These are phyloP conservation scores for Melampsora abietis-canadensis DNA, from an alignment of 1,284 basidiomycete species.

Conservation along the genomic window DNA sequence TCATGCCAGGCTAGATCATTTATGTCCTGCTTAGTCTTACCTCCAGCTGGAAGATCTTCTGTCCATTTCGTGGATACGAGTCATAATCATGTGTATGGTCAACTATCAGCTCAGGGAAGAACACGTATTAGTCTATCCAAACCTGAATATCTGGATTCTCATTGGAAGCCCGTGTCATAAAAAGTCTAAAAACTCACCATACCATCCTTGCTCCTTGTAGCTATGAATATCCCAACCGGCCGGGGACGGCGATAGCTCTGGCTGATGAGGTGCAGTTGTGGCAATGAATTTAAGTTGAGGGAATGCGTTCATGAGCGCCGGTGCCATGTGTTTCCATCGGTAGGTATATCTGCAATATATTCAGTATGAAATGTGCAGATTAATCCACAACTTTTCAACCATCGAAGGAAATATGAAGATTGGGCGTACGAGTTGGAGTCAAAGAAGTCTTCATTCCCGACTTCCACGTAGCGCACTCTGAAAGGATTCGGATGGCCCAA, in stretches of 20 bases:
- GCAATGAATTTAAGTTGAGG: neutral
- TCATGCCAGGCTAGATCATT: neutral
- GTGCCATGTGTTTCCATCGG: neutral
- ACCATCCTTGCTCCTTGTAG: neutral
- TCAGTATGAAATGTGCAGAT: too few species aligned
- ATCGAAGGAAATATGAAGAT: too few species aligned
- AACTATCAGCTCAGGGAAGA: neutral
- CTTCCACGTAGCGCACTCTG: neutral
- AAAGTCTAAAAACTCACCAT: neutral
- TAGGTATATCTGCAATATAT: neutral
- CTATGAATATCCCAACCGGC: neutral
- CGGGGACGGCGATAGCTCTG: neutral
- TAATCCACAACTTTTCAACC: too few species aligned
- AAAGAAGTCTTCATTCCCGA: slow-evolving; percentile 9
- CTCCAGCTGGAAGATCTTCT: slow-evolving; percentile 6
- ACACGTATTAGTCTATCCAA: too few species aligned
- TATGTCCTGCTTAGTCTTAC: neutral
- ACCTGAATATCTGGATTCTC: too few species aligned
- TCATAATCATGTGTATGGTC: neutral
- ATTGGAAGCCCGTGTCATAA: too few species aligned
- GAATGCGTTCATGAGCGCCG: neutral
- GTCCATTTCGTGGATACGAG: neutral
- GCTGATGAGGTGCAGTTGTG: neutral
- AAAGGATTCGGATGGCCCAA: neutral
- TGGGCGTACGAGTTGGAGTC: neutral